Conservation (phyloP, 106 monocot species). For the Dendrobium chrysotoxum region DNA sequence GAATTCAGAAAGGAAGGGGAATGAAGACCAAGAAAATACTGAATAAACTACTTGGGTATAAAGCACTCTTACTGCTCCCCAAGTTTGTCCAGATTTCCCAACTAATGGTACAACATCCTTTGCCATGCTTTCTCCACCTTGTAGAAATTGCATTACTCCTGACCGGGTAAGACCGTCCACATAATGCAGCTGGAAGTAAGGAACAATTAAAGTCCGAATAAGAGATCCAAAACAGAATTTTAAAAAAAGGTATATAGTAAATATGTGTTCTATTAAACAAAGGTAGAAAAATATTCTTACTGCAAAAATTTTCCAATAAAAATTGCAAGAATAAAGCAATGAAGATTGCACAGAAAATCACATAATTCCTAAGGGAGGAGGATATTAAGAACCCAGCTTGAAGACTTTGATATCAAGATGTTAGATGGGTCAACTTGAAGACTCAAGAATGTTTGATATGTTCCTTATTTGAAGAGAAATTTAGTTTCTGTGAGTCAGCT, state of each 20-base stretch:
- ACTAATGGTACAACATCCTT: constrained; percentile 49
- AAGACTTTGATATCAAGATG: too few relatives aligned
- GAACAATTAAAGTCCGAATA: neutral
- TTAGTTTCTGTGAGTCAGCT: too few relatives aligned
- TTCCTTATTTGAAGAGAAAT: too few relatives aligned
- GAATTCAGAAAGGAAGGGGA: neutral
- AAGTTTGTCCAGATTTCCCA: constrained; percentile 64
- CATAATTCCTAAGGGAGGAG: too few relatives aligned
- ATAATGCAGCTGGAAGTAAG: constrained; percentile 65
- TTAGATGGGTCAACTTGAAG: too few relatives aligned
- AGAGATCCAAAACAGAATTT: neutral
- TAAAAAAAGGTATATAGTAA: neutral
- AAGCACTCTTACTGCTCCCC: constrained; percentile 59
- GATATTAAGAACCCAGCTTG: too few relatives aligned
- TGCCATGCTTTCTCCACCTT: constrained; percentile 31
- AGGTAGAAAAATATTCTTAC: neutral
- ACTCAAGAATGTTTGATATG: too few relatives aligned
- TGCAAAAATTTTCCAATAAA: neutral
- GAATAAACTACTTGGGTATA: neutral
- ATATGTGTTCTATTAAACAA: neutral
- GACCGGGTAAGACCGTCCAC: constrained; percentile 72
- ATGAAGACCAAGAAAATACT: neutral
- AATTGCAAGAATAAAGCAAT: too few relatives aligned
- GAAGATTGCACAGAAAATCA: too few relatives aligned
- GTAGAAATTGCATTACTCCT: constrained; percentile 40